A percentile compares a stretch with the other conserved stretches of the same genome.
Conservation (phyloP, 768 basidiomycete species). For the Sporobolomyces roseus region DNA sequence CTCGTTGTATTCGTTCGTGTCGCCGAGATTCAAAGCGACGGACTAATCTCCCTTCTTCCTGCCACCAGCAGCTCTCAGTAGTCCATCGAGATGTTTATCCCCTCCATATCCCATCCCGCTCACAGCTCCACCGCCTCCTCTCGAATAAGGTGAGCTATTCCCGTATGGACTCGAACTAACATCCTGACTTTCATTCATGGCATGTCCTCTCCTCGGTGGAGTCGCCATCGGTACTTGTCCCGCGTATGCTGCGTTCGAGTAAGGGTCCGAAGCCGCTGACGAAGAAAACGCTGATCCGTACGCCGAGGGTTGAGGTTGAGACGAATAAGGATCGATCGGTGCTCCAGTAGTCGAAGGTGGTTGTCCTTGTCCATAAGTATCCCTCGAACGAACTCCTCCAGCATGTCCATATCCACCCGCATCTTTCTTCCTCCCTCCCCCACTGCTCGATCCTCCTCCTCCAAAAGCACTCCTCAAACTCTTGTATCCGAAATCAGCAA, state of each 20-base stretch:
- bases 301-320: not conserved
- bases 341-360: too few relatives aligned
- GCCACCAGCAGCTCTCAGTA: constrained; percentile 27
- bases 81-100: constrained; percentile 13
- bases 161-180: constrained; percentile 7
- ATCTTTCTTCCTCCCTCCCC: constrained; percentile 47
- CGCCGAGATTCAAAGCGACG: too few relatives aligned
- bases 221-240: constrained; percentile 8
- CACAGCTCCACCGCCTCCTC: constrained; percentile 4
- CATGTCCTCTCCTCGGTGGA: constrained; percentile 31
- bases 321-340: too few relatives aligned
- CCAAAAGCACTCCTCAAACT: constrained; percentile 54
- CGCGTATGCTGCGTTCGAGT: not conserved
- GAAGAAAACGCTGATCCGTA: constrained; percentile 1
- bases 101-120: constrained; percentile 18
- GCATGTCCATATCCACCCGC: constrained; percentile 28
- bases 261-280: not conserved
- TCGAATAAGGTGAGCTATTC: constrained; percentile 32
- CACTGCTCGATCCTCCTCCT: constrained; percentile 57
- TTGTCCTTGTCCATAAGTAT: not conserved
- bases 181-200: constrained; percentile 12
- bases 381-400: constrained; percentile 9
- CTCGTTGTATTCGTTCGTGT: too few relatives aligned
- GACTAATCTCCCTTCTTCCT: constrained; percentile 40
- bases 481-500: constrained; percentile 72